phyloP scores from a whole-genome alignment of 2,329 filamentous ascomycete species.

The Verticillium zaregamsianum region DNA sequence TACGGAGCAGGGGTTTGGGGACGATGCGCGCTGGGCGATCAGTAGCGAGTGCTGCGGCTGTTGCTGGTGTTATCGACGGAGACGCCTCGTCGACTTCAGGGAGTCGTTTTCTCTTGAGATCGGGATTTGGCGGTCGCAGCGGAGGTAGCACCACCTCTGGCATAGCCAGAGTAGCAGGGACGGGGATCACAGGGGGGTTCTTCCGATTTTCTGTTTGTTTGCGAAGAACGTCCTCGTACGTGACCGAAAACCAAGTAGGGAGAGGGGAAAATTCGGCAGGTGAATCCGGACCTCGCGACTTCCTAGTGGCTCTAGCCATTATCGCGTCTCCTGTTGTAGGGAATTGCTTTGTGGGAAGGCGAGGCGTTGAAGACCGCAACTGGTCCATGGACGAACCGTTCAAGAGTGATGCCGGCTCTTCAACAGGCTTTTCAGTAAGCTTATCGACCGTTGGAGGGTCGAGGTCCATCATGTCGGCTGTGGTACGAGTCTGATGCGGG shows the following conservation, averaged over 20 bases:
- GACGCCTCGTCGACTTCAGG: constrained; percentile 3
- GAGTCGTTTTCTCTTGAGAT: constrained; percentile 25
- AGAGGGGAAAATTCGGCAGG: not conserved
- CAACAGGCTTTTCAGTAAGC: not conserved
- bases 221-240: constrained; percentile 9
- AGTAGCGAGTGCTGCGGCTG: not conserved
- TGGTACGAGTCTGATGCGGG: not conserved
- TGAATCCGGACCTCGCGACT: not conserved
- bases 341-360: constrained; percentile 3
- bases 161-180: not conserved
- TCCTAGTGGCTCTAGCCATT: not conserved
- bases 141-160: not conserved
- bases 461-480: not conserved
- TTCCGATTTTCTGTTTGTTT: not conserved
- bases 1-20: constrained; percentile 8
- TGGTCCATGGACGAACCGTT: not conserved
- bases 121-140: not conserved
- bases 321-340: not conserved
- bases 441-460: not conserved
- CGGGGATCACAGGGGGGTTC: not conserved
- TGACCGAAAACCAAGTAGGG: not conserved
- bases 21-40: not conserved
- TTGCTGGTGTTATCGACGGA: not conserved
- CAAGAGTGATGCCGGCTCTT: not conserved
- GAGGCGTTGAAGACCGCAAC: not conserved